A percentile compares a stretch with the other conserved stretches of the same genome.
These are phyloP conservation scores for Dryas octopetala DNA, from an alignment of 306 rosid species.

Conservation along the genomic window DNA sequence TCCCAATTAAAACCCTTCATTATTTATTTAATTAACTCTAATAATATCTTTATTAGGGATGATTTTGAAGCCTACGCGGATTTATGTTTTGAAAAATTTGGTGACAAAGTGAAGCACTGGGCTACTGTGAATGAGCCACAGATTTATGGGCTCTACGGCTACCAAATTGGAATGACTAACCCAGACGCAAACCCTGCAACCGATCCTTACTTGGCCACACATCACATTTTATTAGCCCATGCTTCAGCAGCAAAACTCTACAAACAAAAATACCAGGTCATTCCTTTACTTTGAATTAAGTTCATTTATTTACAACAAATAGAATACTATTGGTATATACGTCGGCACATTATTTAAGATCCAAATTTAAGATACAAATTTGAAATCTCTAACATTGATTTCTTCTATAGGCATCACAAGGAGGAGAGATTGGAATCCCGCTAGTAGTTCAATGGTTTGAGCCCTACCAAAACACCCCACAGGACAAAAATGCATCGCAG, in stretches of 20 bases:
- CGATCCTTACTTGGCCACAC: not conserved
- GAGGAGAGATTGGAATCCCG: slow-evolving; percentile 6
- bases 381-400: no score
- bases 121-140: slow-evolving; percentile 15
- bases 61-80: slow-evolving; percentile 8
- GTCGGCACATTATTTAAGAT: no score
- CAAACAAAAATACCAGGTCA: slow-evolving; percentile 1
- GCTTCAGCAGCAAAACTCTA: slow-evolving; percentile 7
- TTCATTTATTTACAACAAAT: no score
- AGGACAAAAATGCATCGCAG: not conserved
- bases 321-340: no score
- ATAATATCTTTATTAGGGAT: not conserved
- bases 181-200: not conserved
- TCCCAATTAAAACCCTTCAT: no score
- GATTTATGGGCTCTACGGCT: slow-evolving; percentile 3
- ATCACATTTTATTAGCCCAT: not conserved
- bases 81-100: slow-evolving; percentile 7
- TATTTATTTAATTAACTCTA: no score
- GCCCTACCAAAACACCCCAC: not conserved
- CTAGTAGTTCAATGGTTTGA: not conserved
- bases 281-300: no score
- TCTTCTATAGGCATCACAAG: not conserved
- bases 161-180: not conserved
- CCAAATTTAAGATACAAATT: no score
- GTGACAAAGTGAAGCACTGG: slow-evolving; percentile 14